Conservation (phyloP, 2,329 filamentous ascomycete genomes). For the Fusarium pseudocircinatum region DNA sequence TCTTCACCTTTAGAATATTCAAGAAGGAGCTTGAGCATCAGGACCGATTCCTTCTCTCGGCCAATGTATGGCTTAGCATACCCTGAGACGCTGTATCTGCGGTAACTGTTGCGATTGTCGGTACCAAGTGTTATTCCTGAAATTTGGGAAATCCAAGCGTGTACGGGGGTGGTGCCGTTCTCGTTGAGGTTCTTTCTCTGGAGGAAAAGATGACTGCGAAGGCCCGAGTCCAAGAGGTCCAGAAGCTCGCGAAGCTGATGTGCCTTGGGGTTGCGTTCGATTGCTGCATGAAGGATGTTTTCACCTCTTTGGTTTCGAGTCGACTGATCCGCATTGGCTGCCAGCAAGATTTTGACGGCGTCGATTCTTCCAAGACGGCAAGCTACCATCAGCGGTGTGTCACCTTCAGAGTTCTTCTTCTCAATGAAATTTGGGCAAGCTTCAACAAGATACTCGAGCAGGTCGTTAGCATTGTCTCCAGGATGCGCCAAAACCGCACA, state of each 20-base stretch:
- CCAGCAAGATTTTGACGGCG: constrained; percentile 69
- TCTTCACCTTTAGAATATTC: constrained; percentile 65
- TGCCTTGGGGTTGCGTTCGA: constrained; percentile 46
- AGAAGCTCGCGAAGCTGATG: constrained; percentile 59
- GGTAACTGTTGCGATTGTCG: constrained; percentile 9
- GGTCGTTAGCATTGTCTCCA: constrained; percentile 54
- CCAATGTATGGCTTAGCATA: constrained; percentile 36
- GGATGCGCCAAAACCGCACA: constrained; percentile 64
- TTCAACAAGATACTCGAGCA: constrained; percentile 74
- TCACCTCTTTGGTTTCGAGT: constrained; percentile 67
- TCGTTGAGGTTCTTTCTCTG: constrained; percentile 64
- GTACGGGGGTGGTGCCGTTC: constrained; percentile 70
- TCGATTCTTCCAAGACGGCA: constrained; percentile 64
- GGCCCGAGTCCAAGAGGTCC: constrained; percentile 64
- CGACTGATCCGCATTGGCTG: constrained; percentile 75
- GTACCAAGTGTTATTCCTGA: constrained; percentile 28
- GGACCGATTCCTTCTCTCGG: constrained; percentile 45
- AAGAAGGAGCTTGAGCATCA: constrained; percentile 61
- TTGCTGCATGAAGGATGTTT: constrained; percentile 75
- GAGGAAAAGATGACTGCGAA: constrained; percentile 66
- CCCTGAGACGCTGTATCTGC: constrained; percentile 13
- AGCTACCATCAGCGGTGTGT: constrained; percentile 76
- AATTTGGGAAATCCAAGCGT: constrained; percentile 61
- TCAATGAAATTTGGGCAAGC: constrained; percentile 70
- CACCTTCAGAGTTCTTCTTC: constrained; percentile 64